A percentile compares a stretch with the other conserved stretches of the same genome.
phyloP scores from a whole-genome alignment of 805 yeast species.

The Starmerella floris region DNA sequence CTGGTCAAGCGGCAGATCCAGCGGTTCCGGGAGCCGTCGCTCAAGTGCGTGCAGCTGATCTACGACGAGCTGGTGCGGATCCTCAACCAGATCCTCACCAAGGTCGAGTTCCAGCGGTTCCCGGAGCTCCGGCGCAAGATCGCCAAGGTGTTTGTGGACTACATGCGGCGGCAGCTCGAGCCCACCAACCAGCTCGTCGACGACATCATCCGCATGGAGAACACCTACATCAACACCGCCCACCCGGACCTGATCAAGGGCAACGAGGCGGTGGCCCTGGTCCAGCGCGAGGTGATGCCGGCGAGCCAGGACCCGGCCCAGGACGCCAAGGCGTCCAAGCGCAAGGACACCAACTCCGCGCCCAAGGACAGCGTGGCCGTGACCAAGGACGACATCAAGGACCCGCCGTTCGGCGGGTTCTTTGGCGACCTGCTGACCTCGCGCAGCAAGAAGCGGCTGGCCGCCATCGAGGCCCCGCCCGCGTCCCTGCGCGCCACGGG shows the following conservation, averaged over 20 bases:
- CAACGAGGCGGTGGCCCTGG: slow-evolving; percentile 64
- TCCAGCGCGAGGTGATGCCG: slow-evolving; percentile 7
- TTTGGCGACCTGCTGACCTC: slow-evolving; percentile 91
- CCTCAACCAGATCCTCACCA: slow-evolving; percentile 67
- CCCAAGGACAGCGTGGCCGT: slow-evolving; percentile 22
- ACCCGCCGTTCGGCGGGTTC: slow-evolving; percentile 58
- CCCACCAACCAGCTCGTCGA: slow-evolving; percentile 80
- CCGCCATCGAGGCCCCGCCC: slow-evolving; percentile 94
- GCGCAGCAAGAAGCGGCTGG: slow-evolving; percentile 83
- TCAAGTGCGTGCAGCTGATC: slow-evolving; percentile 78
- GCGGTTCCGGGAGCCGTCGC: slow-evolving; percentile 86
- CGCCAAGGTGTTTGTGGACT: slow-evolving; percentile 65
- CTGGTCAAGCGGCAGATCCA: slow-evolving; percentile 82
- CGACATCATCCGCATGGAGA: slow-evolving; percentile 75
- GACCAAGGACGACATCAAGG: slow-evolving; percentile 24
- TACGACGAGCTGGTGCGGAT: slow-evolving; percentile 92
- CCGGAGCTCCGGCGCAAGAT: slow-evolving; percentile 87
- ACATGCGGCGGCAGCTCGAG: slow-evolving; percentile 59
- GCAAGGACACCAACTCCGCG: slow-evolving; percentile 10
- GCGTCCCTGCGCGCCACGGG: slow-evolving; percentile 86
- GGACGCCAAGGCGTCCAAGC: slow-evolving; percentile 1
- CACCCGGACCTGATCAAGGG: slow-evolving; percentile 95
- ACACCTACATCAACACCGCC: slow-evolving; percentile 90
- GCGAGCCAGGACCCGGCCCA: background rate
- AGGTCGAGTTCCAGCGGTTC: slow-evolving; percentile 72